Evolutionary conservation across 1,284 basidiomycete genomes (phyloP), one percentile per base, ranked within the genome.

Genomic region (Sporisorium sorghi): DNA sequence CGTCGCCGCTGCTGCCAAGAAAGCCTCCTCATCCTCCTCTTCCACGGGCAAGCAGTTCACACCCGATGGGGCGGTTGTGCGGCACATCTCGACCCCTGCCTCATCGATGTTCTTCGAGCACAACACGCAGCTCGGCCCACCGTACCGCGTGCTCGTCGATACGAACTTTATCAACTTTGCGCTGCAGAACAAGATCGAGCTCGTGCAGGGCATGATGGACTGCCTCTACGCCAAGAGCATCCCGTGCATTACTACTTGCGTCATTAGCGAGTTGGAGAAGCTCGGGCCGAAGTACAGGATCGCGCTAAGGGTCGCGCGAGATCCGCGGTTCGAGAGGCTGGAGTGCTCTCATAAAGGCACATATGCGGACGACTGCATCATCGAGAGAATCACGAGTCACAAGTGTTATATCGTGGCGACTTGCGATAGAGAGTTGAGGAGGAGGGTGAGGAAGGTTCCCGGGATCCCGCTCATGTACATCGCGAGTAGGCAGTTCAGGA

Each of bases 121-220:
- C 85, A 99, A 99, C 85, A 91, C 92, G 17, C 92, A 95, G 12
- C 91, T 99, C 32, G 95, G 93, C 0, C 97, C 97, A 0, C 97
- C 97, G 0, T 99, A 99, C 85, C 90, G 96, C 26, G 93, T 99
- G 11, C 89, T 99, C 44, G 94, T 99, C 62, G 97, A 99, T 86
- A 99, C 97, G 82, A 99, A 99, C 85, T 99, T 99, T 83, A 98
- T 99, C 88, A 99, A 99, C 85, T 96, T 99, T 85, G 93, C 92
- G 75, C 88, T 99, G 51, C 96, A 99, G 87, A 99, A 99, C 87
- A 97, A 98, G 86, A 88, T 99, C 77, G 97, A 99, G 85, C 89
- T 99, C 48, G 89, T 98, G 21, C 91, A 92, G 81, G 94, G 93
- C 15, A 98, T 99, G 97, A 98, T 99, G 95, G 97, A 99, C 85